phyloP scores from a whole-genome alignment of 225 moss, liverwort and hornwort genomes.

The Marchantia polymorpha region DNA sequence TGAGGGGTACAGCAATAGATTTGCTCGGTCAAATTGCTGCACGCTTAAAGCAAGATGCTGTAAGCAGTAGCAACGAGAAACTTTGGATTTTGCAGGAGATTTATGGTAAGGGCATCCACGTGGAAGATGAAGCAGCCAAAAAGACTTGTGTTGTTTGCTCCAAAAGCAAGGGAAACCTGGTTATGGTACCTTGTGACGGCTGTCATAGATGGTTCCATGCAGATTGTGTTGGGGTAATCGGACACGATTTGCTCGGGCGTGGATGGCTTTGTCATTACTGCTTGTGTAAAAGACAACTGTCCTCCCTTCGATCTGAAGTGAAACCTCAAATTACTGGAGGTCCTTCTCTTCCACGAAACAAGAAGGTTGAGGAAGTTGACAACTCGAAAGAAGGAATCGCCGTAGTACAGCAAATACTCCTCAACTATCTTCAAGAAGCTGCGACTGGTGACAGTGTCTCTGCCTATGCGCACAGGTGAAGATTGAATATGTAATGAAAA shows the following conservation, averaged over 20 bases:
- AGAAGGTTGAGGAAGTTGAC: constrained; percentile 52
- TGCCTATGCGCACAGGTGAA: constrained; percentile 71
- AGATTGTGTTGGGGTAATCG: constrained; percentile 80
- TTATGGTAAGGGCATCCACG: constrained; percentile 37
- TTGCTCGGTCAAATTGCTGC: constrained; percentile 94
- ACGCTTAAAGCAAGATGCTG: constrained; percentile 85
- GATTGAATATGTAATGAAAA: background rate
- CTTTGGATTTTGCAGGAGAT: constrained; percentile 90
- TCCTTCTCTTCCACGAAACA: constrained; percentile 41
- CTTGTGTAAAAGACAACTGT: constrained; percentile 77
- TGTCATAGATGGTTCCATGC: constrained; percentile 88
- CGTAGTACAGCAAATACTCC: constrained; percentile 79
- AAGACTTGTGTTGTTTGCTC: constrained; percentile 71
- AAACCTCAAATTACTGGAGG: constrained; percentile 56
- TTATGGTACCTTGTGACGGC: constrained; percentile 70
- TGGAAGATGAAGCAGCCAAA: constrained; percentile 41
- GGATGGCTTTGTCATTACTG: constrained; percentile 94
- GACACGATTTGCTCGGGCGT: constrained; percentile 74
- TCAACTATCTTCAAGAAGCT: constrained; percentile 86
- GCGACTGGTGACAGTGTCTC: constrained; percentile 63
- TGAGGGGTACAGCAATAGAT: constrained; percentile 80
- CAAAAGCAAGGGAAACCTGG: constrained; percentile 57
- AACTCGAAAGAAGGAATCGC: constrained; percentile 53
- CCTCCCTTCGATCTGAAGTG: constrained; percentile 51
- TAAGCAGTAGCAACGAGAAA: constrained; percentile 63